Evolutionary conservation across 441 rosid species (phyloP).

Genomic region (Flueggea neowawraea): DNA sequence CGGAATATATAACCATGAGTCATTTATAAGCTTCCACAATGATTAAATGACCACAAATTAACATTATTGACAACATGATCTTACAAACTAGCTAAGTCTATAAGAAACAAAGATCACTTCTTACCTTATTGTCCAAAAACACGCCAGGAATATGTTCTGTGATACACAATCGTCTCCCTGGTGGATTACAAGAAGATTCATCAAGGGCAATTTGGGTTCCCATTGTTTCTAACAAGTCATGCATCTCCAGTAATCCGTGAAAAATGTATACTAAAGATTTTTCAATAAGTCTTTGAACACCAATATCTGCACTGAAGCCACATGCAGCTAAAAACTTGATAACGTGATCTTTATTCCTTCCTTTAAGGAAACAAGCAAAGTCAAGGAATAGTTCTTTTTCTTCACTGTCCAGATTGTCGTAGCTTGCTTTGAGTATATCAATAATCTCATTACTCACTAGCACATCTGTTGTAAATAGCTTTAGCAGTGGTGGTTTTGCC

Average conservation of each 20-base stretch:
- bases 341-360: background rate
- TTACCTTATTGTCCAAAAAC: background rate
- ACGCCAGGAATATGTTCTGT: constrained; percentile 9
- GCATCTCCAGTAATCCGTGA: background rate
- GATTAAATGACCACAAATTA: too few relatives aligned
- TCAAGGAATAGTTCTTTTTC: background rate
- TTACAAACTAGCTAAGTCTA: too few relatives aligned
- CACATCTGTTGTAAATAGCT: constrained; percentile 11
- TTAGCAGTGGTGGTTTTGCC: constrained; percentile 23
- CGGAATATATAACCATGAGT: too few relatives aligned
- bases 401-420: background rate
- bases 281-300: background rate
- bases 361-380: background rate
- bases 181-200: constrained; percentile 9
- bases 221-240: constrained; percentile 16
- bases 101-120: background rate
- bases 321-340: background rate
- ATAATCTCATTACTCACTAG: background rate
- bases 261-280: background rate
- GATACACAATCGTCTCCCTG: constrained; percentile 20
- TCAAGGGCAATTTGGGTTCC: constrained; percentile 20
- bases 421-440: background rate
- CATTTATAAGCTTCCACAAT: too few relatives aligned
- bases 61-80: too few relatives aligned
- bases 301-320: background rate